phyloP scores from a whole-genome alignment of 495 filamentous ascomycete genomes.

The Thermochaetoides thermophila region DNA sequence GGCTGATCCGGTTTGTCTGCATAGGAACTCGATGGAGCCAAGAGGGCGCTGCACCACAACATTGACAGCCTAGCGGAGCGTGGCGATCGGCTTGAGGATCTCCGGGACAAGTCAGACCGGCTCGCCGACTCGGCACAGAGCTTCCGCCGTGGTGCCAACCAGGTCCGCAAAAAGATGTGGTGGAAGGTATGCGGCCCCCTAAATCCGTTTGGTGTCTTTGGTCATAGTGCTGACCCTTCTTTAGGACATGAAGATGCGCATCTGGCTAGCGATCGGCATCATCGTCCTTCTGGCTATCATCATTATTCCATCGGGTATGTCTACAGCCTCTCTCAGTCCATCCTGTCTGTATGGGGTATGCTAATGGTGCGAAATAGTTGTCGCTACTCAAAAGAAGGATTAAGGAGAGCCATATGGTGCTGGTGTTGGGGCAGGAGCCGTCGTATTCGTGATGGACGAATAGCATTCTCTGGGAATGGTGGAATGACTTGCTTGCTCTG shows the following conservation, averaged over 20 bases:
- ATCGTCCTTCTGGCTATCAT: slow-evolving; percentile 82
- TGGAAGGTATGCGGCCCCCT: slow-evolving; percentile 28
- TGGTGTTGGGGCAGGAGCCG: no score
- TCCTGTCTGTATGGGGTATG: background rate
- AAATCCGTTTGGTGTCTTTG: background rate
- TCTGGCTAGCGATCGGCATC: slow-evolving; percentile 80
- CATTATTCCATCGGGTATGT: slow-evolving; percentile 72
- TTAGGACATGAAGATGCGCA: slow-evolving; percentile 96
- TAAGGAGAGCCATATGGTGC: no score
- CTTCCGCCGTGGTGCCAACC: slow-evolving; percentile 89
- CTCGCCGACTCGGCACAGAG: slow-evolving; percentile 78
- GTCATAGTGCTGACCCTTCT: background rate
- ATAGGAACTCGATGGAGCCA: slow-evolving; percentile 93
- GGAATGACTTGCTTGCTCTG: slow-evolving; percentile 12
- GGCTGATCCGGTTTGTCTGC: slow-evolving; percentile 7
- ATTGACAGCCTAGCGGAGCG: slow-evolving; percentile 86
- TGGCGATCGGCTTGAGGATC: slow-evolving; percentile 74
- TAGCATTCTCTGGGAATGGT: slow-evolving; percentile 15
- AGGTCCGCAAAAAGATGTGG: slow-evolving; percentile 84
- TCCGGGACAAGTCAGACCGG: slow-evolving; percentile 94
- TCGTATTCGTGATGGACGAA: slow-evolving; percentile 16
- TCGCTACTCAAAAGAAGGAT: slow-evolving; percentile 15
- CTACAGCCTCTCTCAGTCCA: background rate
- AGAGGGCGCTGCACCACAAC: slow-evolving; percentile 86
- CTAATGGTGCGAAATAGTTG: slow-evolving; percentile 14